These are phyloP conservation scores for Trichocladium uniseriatum DNA, from an alignment of 495 filamentous ascomycete genomes.

Conservation along the genomic window DNA sequence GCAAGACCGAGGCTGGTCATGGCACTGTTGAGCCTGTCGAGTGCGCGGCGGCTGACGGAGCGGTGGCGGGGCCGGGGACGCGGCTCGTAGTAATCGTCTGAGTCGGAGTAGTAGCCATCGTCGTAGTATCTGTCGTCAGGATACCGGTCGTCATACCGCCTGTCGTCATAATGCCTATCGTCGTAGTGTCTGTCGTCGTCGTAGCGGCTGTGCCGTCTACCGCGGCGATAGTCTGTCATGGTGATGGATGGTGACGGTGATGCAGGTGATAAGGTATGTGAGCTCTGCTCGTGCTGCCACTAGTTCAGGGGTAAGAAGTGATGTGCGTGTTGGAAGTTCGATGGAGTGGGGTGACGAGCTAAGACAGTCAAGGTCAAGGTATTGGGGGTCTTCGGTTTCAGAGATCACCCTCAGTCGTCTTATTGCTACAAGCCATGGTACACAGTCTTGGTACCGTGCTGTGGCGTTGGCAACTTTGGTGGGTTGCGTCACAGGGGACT, in stretches of 20 bases:
- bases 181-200: conserved; percentile 14
- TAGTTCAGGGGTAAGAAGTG: too few relatives aligned
- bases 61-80: conserved; percentile 10
- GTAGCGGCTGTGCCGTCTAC: conserved; percentile 8
- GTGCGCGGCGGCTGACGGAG: conserved; percentile 16
- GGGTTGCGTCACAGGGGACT: too few relatives aligned
- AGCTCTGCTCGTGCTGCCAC: too few relatives aligned
- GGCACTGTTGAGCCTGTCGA: conserved; percentile 18
- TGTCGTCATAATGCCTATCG: not conserved
- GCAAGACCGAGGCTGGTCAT: conserved; percentile 13
- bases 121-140: too few relatives aligned
- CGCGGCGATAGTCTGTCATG: conserved; percentile 11
- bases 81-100: conserved; percentile 2
- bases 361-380: too few relatives aligned
- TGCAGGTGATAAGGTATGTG: not conserved
- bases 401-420: too few relatives aligned
- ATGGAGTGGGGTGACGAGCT: too few relatives aligned
- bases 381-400: too few relatives aligned
- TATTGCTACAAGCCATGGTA: too few relatives aligned
- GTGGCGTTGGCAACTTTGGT: too few relatives aligned
- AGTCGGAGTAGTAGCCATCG: not conserved
- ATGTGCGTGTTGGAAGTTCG: too few relatives aligned
- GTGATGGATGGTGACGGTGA: not conserved
- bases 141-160: not conserved
- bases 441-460: too few relatives aligned